Evolutionary conservation across 192 early-diverging fungal species (phyloP).

Genomic region (Helicostylum pulchrum): DNA sequence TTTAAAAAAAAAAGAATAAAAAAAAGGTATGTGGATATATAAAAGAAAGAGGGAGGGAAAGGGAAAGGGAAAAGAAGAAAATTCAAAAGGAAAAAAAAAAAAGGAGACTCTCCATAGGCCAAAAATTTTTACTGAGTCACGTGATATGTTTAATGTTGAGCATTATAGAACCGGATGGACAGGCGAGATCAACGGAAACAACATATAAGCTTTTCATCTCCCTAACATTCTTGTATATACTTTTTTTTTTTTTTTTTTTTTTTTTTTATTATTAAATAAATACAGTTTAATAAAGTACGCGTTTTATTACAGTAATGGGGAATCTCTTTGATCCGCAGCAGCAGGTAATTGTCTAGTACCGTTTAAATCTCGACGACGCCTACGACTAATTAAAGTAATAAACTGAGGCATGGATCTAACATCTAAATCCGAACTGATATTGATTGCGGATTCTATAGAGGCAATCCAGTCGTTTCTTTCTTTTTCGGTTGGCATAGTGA

Average conservation of each 20-base stretch:
- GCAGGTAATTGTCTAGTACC: neutral
- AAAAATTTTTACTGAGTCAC: too few relatives aligned
- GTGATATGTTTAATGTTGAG: too few relatives aligned
- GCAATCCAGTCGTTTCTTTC: slow-evolving; percentile 44
- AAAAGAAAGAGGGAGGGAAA: neutral
- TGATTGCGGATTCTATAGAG: slow-evolving; percentile 44
- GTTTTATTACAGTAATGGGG: too few relatives aligned
- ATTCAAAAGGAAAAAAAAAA: neutral
- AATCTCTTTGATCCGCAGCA: slow-evolving; percentile 10
- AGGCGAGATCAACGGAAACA: too few relatives aligned
- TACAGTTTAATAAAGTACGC: neutral
- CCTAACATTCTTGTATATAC: neutral
- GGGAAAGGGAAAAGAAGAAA: too few relatives aligned
- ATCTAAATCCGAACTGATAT: slow-evolving; percentile 48
- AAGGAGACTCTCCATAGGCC: neutral
- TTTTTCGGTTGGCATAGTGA: slow-evolving; percentile 36
- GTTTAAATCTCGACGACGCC: slow-evolving; percentile 14
- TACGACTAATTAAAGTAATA: slow-evolving; percentile 37
- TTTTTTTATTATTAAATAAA: slow-evolving; percentile 5
- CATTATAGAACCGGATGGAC: too few relatives aligned
- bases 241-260: slow-evolving; percentile 11
- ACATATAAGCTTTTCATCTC: too few relatives aligned
- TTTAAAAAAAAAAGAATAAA: neutral
- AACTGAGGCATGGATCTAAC: slow-evolving; percentile 46
- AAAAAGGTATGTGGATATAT: neutral